Evolutionary conservation across 345 rosid species (phyloP).

Genomic region (Eutrema yunnanense): DNA sequence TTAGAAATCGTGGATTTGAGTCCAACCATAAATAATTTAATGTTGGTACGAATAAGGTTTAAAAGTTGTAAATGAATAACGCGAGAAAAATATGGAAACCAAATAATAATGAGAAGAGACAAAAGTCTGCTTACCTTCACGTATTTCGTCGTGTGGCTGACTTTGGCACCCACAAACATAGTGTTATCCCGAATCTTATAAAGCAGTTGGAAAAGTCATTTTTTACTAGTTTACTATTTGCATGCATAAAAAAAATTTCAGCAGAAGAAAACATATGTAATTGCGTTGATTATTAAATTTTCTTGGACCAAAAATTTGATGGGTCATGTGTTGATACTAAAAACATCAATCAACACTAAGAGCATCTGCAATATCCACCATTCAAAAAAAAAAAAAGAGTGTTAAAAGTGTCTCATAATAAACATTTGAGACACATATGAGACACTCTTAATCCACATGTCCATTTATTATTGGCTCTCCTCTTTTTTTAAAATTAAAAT

Average conservation of each 20-base stretch:
- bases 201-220: background rate
- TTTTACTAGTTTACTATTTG: background rate
- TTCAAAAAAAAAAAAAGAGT: too few species aligned
- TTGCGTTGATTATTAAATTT: background rate
- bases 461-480: too few species aligned
- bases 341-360: background rate
- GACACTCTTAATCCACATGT: too few species aligned
- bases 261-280: background rate
- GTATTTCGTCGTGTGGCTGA: constrained; percentile 7
- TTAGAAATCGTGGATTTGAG: background rate
- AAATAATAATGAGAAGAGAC: background rate
- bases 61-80: background rate
- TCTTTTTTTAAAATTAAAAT: too few species aligned
- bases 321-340: constrained; percentile 1
- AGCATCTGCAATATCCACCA: too few species aligned
- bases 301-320: background rate
- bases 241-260: background rate
- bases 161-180: background rate
- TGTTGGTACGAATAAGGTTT: background rate
- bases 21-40: background rate
- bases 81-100: background rate
- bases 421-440: too few species aligned
- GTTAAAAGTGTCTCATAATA: too few species aligned
- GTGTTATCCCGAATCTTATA: background rate
- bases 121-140: background rate